A percentile compares a stretch with the other conserved stretches of the same genome.
These are phyloP conservation scores for Penicillium psychrosexuale DNA, from an alignment of 2,329 filamentous ascomycete species.

Conservation along the genomic window DNA sequence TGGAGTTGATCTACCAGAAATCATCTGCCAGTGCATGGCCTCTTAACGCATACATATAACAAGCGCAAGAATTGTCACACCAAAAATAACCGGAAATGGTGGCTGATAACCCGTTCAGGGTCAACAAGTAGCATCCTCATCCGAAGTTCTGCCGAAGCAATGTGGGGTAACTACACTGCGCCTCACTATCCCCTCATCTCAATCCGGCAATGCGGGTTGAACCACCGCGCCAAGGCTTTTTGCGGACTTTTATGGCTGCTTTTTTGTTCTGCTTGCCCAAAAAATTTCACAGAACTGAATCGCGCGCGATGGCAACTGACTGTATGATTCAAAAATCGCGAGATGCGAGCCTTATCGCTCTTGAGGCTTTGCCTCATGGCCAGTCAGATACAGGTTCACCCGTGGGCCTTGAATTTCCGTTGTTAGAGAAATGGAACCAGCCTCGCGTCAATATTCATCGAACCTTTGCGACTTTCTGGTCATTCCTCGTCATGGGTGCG, in stretches of 20 bases:
- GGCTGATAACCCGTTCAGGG: not conserved
- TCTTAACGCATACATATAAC: not conserved
- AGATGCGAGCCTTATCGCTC: slow-evolving; percentile 12
- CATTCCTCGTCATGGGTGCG: slow-evolving; percentile 57
- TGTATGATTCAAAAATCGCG: slow-evolving; percentile 7
- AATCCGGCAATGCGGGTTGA: not conserved
- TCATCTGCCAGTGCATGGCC: not conserved
- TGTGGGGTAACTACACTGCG: not conserved
- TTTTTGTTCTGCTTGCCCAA: not conserved
- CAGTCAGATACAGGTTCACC: not conserved
- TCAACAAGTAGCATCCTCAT: not conserved
- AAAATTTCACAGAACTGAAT: not conserved
- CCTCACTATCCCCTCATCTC: not conserved
- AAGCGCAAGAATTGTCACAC: no score
- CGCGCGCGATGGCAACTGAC: slow-evolving; percentile 13
- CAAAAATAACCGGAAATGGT: not conserved
- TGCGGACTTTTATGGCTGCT: not conserved
- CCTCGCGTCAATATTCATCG: slow-evolving; percentile 50
- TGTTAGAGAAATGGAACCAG: slow-evolving; percentile 48
- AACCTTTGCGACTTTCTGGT: slow-evolving; percentile 55
- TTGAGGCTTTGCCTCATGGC: slow-evolving; percentile 13
- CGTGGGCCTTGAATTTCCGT: slow-evolving; percentile 2
- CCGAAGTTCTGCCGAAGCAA: not conserved
- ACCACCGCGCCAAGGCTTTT: not conserved
- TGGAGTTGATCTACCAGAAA: not conserved